Percentiles rank a stretch among this genome's conserved stretches.
phyloP scores from a whole-genome alignment of 75 land plant genomes.

The Sequoia sempervirens region DNA sequence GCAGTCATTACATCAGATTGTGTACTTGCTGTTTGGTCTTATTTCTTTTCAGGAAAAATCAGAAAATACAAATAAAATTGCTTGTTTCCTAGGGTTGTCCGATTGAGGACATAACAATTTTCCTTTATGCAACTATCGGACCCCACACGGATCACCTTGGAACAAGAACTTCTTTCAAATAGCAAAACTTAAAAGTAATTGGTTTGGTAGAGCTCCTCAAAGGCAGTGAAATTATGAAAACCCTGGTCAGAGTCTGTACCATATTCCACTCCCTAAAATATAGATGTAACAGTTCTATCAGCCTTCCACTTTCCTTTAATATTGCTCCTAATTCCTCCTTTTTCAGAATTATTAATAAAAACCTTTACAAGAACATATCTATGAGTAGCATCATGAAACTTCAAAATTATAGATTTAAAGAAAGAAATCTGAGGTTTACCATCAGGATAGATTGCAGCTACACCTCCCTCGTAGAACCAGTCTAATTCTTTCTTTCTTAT shows the following conservation, averaged over 20 bases:
- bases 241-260: not conserved
- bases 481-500: slow-evolving; percentile 93
- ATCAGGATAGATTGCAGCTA: slow-evolving; percentile 76
- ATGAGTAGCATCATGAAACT: not conserved
- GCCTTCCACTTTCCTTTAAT: not conserved
- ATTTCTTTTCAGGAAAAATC: too few species aligned
- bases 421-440: slow-evolving; percentile 31
- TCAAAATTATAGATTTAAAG: not conserved
- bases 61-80: too few species aligned
- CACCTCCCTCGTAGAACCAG: slow-evolving; percentile 97
- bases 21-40: too few species aligned
- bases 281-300: not conserved
- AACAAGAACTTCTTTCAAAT: not conserved
- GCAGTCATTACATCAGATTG: too few species aligned
- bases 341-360: not conserved
- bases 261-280: not conserved
- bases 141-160: not conserved
- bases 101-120: too few species aligned
- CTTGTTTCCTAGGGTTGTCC: too few species aligned
- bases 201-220: not conserved
- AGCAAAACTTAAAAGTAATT: not conserved
- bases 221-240: not conserved
- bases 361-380: not conserved
- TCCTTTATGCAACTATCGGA: too few species aligned
- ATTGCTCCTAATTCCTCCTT: not conserved